Percentiles rank a stretch among this genome's conserved stretches.
phyloP scores from a whole-genome alignment of 1,284 basidiomycete species.

The Stereum hirsutum region DNA sequence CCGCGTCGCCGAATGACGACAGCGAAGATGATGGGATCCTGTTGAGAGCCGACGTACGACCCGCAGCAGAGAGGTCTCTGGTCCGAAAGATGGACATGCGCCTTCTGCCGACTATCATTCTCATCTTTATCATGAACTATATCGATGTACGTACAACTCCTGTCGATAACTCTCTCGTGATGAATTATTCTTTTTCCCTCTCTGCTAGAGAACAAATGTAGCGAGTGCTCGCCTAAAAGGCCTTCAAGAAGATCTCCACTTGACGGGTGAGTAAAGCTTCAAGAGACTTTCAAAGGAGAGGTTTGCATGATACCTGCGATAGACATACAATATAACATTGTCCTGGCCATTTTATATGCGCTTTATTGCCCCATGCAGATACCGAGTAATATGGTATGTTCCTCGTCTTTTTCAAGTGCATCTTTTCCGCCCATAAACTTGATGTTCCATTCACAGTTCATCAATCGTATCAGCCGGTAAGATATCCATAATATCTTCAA shows the following conservation, averaged over 20 bases:
- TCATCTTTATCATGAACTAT: slow-evolving; percentile 63
- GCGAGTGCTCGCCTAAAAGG: slow-evolving; percentile 54
- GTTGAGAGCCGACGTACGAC: too few relatives aligned
- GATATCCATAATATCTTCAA: too few relatives aligned
- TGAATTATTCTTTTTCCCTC: not conserved
- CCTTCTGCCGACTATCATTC: slow-evolving; percentile 48
- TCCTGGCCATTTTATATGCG: slow-evolving; percentile 50
- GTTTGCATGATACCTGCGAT: slow-evolving; percentile 1
- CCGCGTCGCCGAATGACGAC: too few relatives aligned
- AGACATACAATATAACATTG: slow-evolving; percentile 55
- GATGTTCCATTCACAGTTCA: slow-evolving; percentile 24
- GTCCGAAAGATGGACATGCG: slow-evolving; percentile 46
- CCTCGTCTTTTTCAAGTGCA: not conserved
- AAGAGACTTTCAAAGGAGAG: too few relatives aligned
- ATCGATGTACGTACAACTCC: slow-evolving; percentile 43
- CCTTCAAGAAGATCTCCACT: slow-evolving; percentile 43
- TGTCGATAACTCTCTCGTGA: not conserved
- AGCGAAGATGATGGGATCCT: not conserved
- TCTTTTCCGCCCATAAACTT: not conserved
- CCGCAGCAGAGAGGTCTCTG: slow-evolving; percentile 19
- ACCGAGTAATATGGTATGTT: slow-evolving; percentile 54
- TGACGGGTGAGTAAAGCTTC: slow-evolving; percentile 41
- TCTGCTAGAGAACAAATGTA: slow-evolving; percentile 44
- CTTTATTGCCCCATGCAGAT: slow-evolving; percentile 56
- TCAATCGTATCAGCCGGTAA: slow-evolving; percentile 44